phyloP scores from a whole-genome alignment of 2,329 filamentous ascomycete genomes.

The Aureobasidium sp. region DNA sequence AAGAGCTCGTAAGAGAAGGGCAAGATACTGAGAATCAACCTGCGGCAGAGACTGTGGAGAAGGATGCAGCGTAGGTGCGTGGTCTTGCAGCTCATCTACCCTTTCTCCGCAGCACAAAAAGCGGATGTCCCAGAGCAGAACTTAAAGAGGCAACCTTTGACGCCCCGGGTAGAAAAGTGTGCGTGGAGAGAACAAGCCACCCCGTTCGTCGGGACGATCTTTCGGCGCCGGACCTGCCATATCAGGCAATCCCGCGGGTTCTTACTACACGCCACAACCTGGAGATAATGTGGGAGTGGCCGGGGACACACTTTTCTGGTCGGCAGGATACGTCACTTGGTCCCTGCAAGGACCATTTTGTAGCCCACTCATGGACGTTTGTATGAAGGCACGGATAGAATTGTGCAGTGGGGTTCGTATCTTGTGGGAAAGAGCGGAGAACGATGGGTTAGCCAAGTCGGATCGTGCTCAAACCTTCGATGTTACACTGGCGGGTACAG shows the following conservation, averaged over 20 bases:
- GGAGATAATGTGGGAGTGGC: constrained; percentile 2
- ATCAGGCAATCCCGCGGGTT: not conserved
- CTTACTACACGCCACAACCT: not conserved
- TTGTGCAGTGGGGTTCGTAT: not conserved
- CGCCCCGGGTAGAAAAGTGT: not conserved
- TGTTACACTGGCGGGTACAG: not conserved
- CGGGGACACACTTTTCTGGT: not conserved
- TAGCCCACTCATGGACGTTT: not conserved
- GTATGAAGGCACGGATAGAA: not conserved
- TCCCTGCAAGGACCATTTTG: not conserved
- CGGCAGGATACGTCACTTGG: not conserved
- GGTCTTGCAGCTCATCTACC: not conserved
- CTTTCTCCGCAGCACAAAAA: not conserved
- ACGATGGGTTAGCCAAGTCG: not conserved
- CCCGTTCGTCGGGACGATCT: not conserved
- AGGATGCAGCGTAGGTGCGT: not conserved
- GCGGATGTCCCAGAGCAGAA: not conserved
- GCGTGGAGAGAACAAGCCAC: constrained; percentile 4
- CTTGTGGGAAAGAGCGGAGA: not conserved
- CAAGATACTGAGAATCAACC: not conserved
- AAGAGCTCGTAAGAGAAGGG: not conserved
- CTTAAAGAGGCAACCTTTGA: not conserved
- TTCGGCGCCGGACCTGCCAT: not conserved
- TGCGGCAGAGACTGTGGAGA: not conserved
- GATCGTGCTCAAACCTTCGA: not conserved